These are phyloP conservation scores for Mycena venus DNA, from an alignment of 768 basidiomycete species.

Conservation along the genomic window DNA sequence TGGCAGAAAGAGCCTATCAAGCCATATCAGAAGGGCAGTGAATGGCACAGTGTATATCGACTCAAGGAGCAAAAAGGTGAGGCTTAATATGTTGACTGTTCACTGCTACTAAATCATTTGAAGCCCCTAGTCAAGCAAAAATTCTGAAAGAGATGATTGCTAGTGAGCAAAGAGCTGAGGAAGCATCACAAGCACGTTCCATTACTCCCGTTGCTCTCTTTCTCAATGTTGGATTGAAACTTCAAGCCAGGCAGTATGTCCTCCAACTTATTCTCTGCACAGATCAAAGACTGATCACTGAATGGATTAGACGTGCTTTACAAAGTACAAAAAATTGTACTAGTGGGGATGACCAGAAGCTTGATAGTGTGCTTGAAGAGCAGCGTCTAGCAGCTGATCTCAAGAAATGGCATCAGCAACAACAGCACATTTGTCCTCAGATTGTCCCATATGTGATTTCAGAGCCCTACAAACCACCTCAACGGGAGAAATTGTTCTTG, in stretches of 20 bases:
- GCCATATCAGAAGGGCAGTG: neutral
- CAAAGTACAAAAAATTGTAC: too few relatives aligned
- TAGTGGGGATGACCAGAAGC: too few relatives aligned
- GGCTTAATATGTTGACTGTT: neutral
- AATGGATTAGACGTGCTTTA: too few relatives aligned
- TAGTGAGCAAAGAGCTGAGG: neutral
- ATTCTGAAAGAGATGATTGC: neutral
- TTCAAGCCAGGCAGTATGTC: slow-evolving; percentile 1
- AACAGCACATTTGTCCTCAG: too few relatives aligned
- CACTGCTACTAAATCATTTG: neutral
- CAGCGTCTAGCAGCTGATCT: too few relatives aligned
- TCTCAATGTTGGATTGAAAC: neutral
- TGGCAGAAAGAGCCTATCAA: neutral
- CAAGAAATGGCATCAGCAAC: too few relatives aligned
- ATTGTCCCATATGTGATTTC: too few relatives aligned
- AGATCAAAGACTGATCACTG: too few relatives aligned
- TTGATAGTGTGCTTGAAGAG: too few relatives aligned
- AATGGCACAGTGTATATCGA: neutral
- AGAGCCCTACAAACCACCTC: too few relatives aligned
- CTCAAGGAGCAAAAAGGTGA: neutral
- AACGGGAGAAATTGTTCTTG: too few relatives aligned
- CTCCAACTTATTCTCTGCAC: too few relatives aligned
- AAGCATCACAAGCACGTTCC: neutral
- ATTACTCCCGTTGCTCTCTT: neutral
- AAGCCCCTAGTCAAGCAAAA: neutral